A percentile compares a stretch with the other conserved stretches of the same genome.
Evolutionary conservation across 2,329 filamentous ascomycete genomes (phyloP).

Genomic region (Botrytis medusae): DNA sequence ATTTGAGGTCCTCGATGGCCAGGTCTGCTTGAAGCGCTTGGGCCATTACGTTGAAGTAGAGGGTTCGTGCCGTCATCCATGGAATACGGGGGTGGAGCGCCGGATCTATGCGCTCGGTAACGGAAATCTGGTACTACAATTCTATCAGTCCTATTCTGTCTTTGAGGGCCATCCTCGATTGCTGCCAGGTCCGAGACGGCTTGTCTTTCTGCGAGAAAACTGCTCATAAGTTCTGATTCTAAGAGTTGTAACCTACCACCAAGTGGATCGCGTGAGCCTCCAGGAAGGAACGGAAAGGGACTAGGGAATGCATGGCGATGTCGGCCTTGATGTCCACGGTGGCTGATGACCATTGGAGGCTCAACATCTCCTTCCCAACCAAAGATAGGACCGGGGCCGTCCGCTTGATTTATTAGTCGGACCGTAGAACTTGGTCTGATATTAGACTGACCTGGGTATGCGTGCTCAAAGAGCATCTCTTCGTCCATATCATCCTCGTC

Average conservation of each 20-base stretch:
- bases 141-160: constrained; percentile 37
- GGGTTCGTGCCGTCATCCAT: constrained; percentile 85
- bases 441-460: constrained; percentile 52
- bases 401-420: constrained; percentile 23
- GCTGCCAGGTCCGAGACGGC: not conserved
- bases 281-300: constrained; percentile 64
- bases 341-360: constrained; percentile 43
- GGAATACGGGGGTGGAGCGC: constrained; percentile 50
- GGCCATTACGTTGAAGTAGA: constrained; percentile 65
- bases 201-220: constrained; percentile 1
- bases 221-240: constrained; percentile 4
- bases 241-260: constrained; percentile 46
- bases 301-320: constrained; percentile 56
- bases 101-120: constrained; percentile 54
- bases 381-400: constrained; percentile 43
- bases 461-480: constrained; percentile 60
- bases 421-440: constrained; percentile 2
- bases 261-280: constrained; percentile 54
- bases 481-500: constrained; percentile 69
- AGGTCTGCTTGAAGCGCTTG: constrained; percentile 46
- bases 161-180: not conserved
- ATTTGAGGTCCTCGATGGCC: constrained; percentile 48
- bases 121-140: constrained; percentile 40
- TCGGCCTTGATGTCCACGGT: constrained; percentile 49
- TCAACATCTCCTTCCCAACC: constrained; percentile 60